Evolutionary conservation across 441 rosid genomes (phyloP).

Genomic region (Francoa sonchifolia): DNA sequence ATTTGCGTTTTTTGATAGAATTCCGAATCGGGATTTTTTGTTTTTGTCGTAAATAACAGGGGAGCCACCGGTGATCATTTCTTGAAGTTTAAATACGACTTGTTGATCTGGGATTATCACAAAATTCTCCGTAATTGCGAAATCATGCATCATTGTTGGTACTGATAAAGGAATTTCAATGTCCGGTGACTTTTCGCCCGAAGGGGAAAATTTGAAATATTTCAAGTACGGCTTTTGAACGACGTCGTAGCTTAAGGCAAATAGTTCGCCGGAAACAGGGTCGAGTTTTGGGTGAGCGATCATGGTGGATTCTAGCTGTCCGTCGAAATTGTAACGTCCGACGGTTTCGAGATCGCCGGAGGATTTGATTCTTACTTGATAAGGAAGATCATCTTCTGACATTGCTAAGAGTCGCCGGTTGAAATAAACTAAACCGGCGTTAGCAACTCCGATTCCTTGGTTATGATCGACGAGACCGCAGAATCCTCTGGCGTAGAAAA

Average conservation of each 20-base stretch:
- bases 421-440: conserved; percentile 66
- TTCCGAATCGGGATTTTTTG: conserved; percentile 47
- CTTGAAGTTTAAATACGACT: conserved; percentile 63
- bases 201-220: conserved; percentile 42
- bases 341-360: conserved; percentile 51
- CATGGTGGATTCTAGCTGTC: conserved; percentile 46
- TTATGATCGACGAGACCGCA: conserved; percentile 39
- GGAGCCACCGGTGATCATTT: conserved; percentile 58
- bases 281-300: conserved; percentile 86
- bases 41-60: conserved; percentile 50
- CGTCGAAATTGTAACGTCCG: conserved; percentile 37
- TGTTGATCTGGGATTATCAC: conserved; percentile 70
- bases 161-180: conserved; percentile 40
- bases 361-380: conserved; percentile 35
- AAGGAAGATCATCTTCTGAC: conserved; percentile 78
- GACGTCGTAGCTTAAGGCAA: conserved; percentile 57
- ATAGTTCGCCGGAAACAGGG: conserved; percentile 45
- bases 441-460: conserved; percentile 67
- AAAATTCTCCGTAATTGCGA: conserved; percentile 61
- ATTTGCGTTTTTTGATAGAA: conserved; percentile 34
- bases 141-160: conserved; percentile 77
- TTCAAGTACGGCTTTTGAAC: conserved; percentile 44
- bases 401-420: conserved; percentile 57
- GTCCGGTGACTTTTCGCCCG: conserved; percentile 47
- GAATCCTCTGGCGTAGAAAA: conserved; percentile 45